A percentile compares a stretch with the other conserved stretches of the same genome.
Conservation (phyloP, 345 rosid species). For the Cardamine chenopodiifolia region DNA sequence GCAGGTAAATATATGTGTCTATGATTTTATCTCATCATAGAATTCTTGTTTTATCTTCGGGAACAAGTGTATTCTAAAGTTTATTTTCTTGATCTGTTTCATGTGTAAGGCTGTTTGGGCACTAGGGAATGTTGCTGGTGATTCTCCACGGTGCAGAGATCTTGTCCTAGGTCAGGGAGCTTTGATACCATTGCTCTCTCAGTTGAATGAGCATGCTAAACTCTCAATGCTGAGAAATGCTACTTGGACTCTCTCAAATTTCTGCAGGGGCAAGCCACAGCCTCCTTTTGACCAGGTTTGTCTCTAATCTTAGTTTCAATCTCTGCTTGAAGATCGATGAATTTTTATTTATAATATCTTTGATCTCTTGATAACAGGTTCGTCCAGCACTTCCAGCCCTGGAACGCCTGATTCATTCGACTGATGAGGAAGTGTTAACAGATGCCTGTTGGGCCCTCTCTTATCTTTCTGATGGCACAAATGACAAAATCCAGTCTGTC, state of each 20-base stretch:
- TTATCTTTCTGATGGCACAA: slow-evolving; percentile 93
- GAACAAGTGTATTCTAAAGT: background rate
- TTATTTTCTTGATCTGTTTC: background rate
- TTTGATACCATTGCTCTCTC: slow-evolving; percentile 41
- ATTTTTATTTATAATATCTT: background rate
- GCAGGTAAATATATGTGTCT: slow-evolving; percentile 59
- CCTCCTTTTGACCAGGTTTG: slow-evolving; percentile 81
- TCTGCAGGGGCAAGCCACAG: slow-evolving; percentile 86
- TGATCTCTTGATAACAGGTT: slow-evolving; percentile 50
- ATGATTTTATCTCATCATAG: background rate
- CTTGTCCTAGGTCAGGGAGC: slow-evolving; percentile 44
- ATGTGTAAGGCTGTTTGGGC: slow-evolving; percentile 46
- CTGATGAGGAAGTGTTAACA: slow-evolving; percentile 94
- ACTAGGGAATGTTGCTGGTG: slow-evolving; percentile 48
- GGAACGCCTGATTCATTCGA: slow-evolving; percentile 76
- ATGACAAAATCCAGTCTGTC: slow-evolving; percentile 96
- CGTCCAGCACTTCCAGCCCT: slow-evolving; percentile 92
- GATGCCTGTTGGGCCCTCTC: slow-evolving; percentile 99
- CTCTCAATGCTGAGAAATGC: slow-evolving; percentile 48
- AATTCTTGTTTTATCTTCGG: background rate
- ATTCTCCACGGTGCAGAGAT: slow-evolving; percentile 47
- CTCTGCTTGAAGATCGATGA: background rate
- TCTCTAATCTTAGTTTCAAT: background rate
- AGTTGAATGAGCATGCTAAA: slow-evolving; percentile 47
- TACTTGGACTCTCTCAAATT: slow-evolving; percentile 51